Base-by-base conservation (phyloP, 2,329 filamentous ascomycete species). In the Fusarium napiforme region DNA sequence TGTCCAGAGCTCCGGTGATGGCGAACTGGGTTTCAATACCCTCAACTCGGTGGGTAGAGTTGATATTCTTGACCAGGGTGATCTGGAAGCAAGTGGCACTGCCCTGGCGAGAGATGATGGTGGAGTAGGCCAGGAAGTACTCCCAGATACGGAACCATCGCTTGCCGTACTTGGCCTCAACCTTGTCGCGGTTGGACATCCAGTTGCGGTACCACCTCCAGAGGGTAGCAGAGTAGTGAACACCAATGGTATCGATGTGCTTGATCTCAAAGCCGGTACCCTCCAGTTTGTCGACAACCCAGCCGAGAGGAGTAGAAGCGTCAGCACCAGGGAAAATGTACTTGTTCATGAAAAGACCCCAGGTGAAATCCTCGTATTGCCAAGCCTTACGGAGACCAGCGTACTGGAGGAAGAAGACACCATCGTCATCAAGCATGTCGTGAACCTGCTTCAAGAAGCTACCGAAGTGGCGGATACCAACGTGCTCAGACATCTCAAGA, bases 281-380 rank as follows among this genome's bases (percentile, higher is more conserved):
- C 86, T 99, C 96, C 26, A 98, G 89, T 81, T 91, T 91, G 83
- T 94, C 91, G 77, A 97, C 87, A 78, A 96, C 94, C 84, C 92
- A 96, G 77, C 94, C 94, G 55, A 99, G 91, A 58, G 96, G 96
- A 66, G 95, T 97, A 47, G 94, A 97, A 59, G 96, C 96, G 81
- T 98, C 96, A 58, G 96, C 96, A 81, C 96, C 96, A 39, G 95
- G 96, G 90, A 98, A 98, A 83, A 98, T 89, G 84, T 98, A 97
- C 87, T 97, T 98, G 92, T 98, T 98, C 95, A 98, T 97, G 89
- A 98, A 98, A 52, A 98, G 89, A 82, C 96, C 96, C 96, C 96
- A 98, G 83, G 96, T 93, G 58, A 98, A 89, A 85, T 98, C 96
- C 87, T 98, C 95, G 81, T 97, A 98, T 84, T 98, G 96, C 96